Evolutionary conservation across 352 stramenopile genomes (phyloP).

Genomic region (Phytophthora pseudosyringae): DNA sequence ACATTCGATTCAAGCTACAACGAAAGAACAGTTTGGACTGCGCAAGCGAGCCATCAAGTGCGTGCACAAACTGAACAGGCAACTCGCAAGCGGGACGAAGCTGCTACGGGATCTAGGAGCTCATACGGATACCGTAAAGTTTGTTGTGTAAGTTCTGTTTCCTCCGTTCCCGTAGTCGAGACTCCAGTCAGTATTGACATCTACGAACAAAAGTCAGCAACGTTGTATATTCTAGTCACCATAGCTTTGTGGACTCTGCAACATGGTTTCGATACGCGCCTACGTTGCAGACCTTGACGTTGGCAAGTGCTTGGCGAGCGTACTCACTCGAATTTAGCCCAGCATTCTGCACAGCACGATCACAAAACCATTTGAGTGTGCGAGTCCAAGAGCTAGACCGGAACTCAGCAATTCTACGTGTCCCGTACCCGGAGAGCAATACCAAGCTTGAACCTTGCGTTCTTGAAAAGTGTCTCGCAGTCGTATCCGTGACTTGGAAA

Average conservation of each 20-base stretch:
- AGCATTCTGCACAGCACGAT: conserved; percentile 45
- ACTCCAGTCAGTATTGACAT: no score
- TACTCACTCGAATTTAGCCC: conserved; percentile 73
- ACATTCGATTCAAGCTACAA: conserved; percentile 43
- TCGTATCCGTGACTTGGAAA: conserved; percentile 82
- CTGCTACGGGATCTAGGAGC: conserved; percentile 41
- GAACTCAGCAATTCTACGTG: not conserved
- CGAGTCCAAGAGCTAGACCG: no score
- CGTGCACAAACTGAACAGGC: conserved; percentile 49
- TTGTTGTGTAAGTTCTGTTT: conserved; percentile 9
- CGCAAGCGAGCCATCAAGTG: conserved; percentile 58
- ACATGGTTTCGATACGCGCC: conserved; percentile 74
- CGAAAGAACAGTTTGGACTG: conserved; percentile 56
- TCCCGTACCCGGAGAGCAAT: conserved; percentile 63
- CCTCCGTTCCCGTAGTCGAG: not conserved
- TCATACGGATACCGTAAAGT: conserved; percentile 3
- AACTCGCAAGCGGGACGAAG: conserved; percentile 45
- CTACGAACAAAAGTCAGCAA: no score
- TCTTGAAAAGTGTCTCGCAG: conserved; percentile 80
- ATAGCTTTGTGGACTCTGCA: conserved; percentile 62
- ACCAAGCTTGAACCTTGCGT: conserved; percentile 81
- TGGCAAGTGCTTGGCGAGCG: conserved; percentile 66
- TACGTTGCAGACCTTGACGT: conserved; percentile 72
- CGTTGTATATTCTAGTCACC: conserved; percentile 37
- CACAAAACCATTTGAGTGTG: no score